These are phyloP conservation scores for Trichoderma cornu-damae DNA, from an alignment of 2,329 filamentous ascomycete species.

Conservation along the genomic window DNA sequence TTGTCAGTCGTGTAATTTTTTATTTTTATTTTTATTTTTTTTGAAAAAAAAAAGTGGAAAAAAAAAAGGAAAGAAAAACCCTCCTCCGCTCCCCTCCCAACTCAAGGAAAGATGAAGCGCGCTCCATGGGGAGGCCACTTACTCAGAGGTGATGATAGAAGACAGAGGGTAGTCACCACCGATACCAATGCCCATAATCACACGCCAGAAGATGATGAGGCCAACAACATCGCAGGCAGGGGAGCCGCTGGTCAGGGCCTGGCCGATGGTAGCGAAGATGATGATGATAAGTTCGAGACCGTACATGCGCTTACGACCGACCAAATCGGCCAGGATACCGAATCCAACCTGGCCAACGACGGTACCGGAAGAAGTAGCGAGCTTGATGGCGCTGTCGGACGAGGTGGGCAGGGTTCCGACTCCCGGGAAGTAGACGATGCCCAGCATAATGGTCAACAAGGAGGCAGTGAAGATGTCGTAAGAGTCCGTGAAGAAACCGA, in stretches of 20 bases:
- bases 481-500: constrained; percentile 85
- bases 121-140: constrained; percentile 18
- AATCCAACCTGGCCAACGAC: constrained; percentile 79
- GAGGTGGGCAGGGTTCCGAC: constrained; percentile 56
- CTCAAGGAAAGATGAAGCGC: not conserved
- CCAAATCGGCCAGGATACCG: constrained; percentile 69
- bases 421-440: constrained; percentile 66
- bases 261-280: constrained; percentile 70
- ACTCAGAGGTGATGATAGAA: constrained; percentile 81
- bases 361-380: constrained; percentile 76
- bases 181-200: constrained; percentile 56
- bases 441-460: constrained; percentile 68
- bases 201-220: constrained; percentile 73
- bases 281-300: constrained; percentile 75
- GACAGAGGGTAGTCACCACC: constrained; percentile 69
- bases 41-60: too few species aligned
- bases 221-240: constrained; percentile 59
- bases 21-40: too few species aligned
- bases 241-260: constrained; percentile 61
- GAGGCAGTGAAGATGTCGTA: constrained; percentile 79
- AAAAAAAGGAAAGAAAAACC: too few species aligned
- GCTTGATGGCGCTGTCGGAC: constrained; percentile 78
- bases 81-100: not conserved
- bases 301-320: constrained; percentile 69
- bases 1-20: not conserved